Evolutionary conservation across 345 rosid genomes (phyloP), one percentile per base, ranked within the genome.

Genomic region (Pistacia atlantica): DNA sequence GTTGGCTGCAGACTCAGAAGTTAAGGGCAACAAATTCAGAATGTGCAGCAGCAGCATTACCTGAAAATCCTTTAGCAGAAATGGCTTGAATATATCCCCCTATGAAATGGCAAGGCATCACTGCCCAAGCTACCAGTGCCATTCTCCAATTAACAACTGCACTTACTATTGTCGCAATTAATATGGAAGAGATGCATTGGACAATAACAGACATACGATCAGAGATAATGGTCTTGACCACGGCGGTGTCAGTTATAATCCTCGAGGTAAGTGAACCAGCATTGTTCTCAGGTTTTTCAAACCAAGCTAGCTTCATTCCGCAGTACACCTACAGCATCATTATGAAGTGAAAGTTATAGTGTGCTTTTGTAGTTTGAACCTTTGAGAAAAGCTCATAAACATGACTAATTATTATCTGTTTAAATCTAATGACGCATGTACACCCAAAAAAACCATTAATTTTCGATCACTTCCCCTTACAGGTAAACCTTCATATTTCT

Each of bases 71-170:
- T 84, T 83, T 83, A 71, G 92, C 90, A n/a, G 86, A 86, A 55
- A 83, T 91, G 80, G 91, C 91, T 77, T 89, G 92, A 76, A 91
- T 84, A 25, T 89, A 79, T 69, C 92, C 95, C 11, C 95, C 91
- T 25, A 91, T 86, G 86, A 91, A 91, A 81, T 91, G 92, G 81
- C 92, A 87, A 38, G 95, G 95, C 95, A 91, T 91, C 77, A 91
- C 92, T 20, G 95, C 95, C 95, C 91, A 89, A 64, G 92, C 87
- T 60, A 89, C 92, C 49, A 89, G 83, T 33, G 72, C 86, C 95
- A 91, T 91, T 71, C 88, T 86, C 91, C 92, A 89, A 68, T 83
- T 45, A n/a, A 79, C 91, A 17, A 51, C 2, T 80, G 86, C 56
- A 84, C 92, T 90, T 51, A 89, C 92, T 6, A 83, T 48, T 10